Evolutionary conservation across 73 alveolate genomes (phyloP).

Genomic region (Urostyla sp.): DNA sequence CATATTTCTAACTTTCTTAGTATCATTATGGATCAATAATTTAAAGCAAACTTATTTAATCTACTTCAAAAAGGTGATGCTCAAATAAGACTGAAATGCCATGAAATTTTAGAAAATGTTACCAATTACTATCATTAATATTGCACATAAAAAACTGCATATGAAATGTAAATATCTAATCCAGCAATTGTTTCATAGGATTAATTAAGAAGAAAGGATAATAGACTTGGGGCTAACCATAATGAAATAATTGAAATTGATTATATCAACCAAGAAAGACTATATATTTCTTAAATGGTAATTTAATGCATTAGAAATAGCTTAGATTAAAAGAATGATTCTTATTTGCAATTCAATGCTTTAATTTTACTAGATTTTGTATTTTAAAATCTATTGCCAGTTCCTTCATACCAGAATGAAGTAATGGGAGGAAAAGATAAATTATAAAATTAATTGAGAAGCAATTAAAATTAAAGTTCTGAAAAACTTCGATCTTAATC

Average conservation of each 20-base stretch:
- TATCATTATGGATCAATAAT: conserved; percentile 40
- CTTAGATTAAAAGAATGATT: conserved; percentile 42
- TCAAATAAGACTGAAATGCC: conserved; percentile 63
- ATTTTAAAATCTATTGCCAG: conserved; percentile 70
- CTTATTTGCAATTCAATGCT: conserved; percentile 66
- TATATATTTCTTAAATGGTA: conserved; percentile 33
- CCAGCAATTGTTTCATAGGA: background rate
- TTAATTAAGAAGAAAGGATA: background rate
- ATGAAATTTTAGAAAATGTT: conserved; percentile 62
- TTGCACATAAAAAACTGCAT: conserved; percentile 57
- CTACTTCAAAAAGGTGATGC: conserved; percentile 56
- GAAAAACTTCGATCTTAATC: background rate
- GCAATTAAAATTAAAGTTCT: background rate
- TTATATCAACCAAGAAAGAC: conserved; percentile 61
- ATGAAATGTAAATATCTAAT: background rate
- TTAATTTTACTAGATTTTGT: conserved; percentile 60
- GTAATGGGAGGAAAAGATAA: conserved; percentile 1
- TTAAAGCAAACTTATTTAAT: conserved; percentile 27
- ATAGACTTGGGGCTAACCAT: background rate
- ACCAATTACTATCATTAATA: conserved; percentile 35
- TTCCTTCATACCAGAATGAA: conserved; percentile 65
- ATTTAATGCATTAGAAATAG: conserved; percentile 29
- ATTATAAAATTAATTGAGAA: no score
- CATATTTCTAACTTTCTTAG: conserved; percentile 48
- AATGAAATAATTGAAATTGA: conserved; percentile 53